Percentiles rank a stretch among this genome's conserved stretches.
These are phyloP conservation scores for Phytophthora sojae DNA, from an alignment of 352 stramenopile genomes.

Conservation along the genomic window DNA sequence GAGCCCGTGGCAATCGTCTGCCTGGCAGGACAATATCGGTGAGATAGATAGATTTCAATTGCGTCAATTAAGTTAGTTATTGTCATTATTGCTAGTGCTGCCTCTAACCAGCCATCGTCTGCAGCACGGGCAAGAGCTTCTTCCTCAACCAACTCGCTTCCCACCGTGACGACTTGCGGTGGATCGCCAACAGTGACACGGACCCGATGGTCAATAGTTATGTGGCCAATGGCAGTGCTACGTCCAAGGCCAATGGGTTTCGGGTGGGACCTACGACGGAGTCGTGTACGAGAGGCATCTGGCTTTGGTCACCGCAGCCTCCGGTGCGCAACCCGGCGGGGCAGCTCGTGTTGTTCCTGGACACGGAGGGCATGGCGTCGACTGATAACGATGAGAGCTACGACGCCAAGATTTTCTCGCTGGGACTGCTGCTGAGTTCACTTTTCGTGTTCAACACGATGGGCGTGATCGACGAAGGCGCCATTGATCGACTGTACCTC, in stretches of 20 bases:
- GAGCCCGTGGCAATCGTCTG: conserved; percentile 85
- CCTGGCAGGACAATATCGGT: conserved; percentile 84
- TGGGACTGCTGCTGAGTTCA: conserved; percentile 81
- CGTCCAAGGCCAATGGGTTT: conserved; percentile 48
- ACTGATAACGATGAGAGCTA: conserved; percentile 90
- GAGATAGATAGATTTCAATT: background rate
- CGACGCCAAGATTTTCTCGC: conserved; percentile 89
- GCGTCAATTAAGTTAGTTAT: background rate
- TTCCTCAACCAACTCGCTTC: conserved; percentile 86
- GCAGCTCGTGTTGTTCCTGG: conserved; percentile 81
- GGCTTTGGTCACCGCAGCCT: conserved; percentile 78
- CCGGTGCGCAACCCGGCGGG: conserved; percentile 63
- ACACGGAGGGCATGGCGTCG: conserved; percentile 87
- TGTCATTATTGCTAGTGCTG: background rate
- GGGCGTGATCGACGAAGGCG: conserved; percentile 89
- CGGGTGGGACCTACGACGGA: conserved; percentile 84
- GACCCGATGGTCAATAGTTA: conserved; percentile 18
- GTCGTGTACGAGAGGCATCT: conserved; percentile 88
- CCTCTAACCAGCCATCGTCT: background rate
- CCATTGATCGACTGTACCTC: conserved; percentile 86
- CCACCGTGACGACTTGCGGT: conserved; percentile 29
- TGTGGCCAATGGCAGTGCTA: conserved; percentile 11
- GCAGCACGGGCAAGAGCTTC: conserved; percentile 88
- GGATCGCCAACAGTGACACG: conserved; percentile 12
- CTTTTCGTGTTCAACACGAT: conserved; percentile 91